A percentile compares a stretch with the other conserved stretches of the same genome.
These are phyloP conservation scores for Ulota crispa DNA, from an alignment of 225 moss, liverwort and hornwort genomes.

Conservation along the genomic window DNA sequence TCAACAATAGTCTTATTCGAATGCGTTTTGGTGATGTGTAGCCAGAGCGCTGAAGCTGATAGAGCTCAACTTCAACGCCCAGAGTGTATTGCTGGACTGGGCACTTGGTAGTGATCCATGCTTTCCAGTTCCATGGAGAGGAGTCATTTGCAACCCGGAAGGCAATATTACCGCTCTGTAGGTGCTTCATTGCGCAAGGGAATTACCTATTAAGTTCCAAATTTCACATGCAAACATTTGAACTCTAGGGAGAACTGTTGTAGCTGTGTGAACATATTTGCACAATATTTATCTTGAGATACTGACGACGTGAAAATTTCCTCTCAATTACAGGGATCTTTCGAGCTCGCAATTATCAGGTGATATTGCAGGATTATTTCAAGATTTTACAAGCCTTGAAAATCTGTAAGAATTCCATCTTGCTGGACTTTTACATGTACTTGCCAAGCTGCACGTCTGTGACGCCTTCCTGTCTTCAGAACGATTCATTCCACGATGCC, in stretches of 20 bases:
- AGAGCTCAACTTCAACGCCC: conserved; percentile 41
- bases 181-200: conserved; percentile 26
- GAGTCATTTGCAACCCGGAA: conserved; percentile 49
- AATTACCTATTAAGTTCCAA: conserved; percentile 11
- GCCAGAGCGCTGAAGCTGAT: conserved; percentile 54
- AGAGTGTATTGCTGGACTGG: conserved; percentile 51
- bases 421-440: neutral
- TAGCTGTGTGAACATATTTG: neutral
- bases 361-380: conserved; percentile 41
- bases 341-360: conserved; percentile 51
- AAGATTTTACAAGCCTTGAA: conserved; percentile 48
- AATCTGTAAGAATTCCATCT: conserved; percentile 51
- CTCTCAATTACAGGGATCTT: conserved; percentile 52
- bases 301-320: conserved; percentile 4
- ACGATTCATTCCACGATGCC: neutral
- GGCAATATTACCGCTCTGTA: conserved; percentile 62
- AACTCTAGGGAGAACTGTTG: neutral
- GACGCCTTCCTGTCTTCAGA: neutral
- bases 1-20: conserved; percentile 13
- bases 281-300: neutral
- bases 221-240: neutral
- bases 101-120: conserved; percentile 66
- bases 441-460: neutral
- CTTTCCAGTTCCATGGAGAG: conserved; percentile 69
- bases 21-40: conserved; percentile 29